Evolutionary conservation across 352 stramenopile genomes (phyloP).

Genomic region (Globisporangium uncinulatum): DNA sequence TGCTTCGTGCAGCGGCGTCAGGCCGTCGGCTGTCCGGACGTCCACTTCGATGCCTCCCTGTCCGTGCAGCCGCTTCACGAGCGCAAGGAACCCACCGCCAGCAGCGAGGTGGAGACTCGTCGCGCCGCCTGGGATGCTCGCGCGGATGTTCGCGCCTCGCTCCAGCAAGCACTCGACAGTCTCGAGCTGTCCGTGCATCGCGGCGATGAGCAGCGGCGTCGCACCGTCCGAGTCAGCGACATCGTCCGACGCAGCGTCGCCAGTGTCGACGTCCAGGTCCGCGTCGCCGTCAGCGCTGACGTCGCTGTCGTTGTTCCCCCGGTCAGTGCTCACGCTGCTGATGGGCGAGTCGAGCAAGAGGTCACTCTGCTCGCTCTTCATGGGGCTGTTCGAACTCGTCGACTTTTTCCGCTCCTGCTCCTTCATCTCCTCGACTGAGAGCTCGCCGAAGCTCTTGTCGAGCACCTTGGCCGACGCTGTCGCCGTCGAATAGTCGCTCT

Average conservation of each 20-base stretch:
- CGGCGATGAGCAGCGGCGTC: slow-evolving; percentile 50
- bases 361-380: slow-evolving; percentile 4
- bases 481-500: slow-evolving; percentile 1
- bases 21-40: slow-evolving; percentile 27
- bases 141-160: slow-evolving; percentile 35
- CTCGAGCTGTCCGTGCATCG: slow-evolving; percentile 55
- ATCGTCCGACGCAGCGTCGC: slow-evolving; percentile 8
- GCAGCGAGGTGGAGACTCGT: slow-evolving; percentile 52
- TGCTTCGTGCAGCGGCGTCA: slow-evolving; percentile 48
- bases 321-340: background rate
- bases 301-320: background rate
- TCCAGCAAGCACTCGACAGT: slow-evolving; percentile 40
- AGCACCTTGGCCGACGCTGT: slow-evolving; percentile 13
- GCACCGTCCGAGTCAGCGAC: slow-evolving; percentile 29
- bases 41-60: slow-evolving; percentile 30
- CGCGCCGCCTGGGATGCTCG: slow-evolving; percentile 32
- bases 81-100: slow-evolving; percentile 30
- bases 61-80: slow-evolving; percentile 36
- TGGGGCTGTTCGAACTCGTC: slow-evolving; percentile 1
- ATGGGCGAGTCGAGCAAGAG: background rate
- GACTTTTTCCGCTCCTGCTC: slow-evolving; percentile 13
- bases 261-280: background rate
- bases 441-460: slow-evolving; percentile 11
- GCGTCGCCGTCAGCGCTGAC: background rate
- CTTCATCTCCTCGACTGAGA: slow-evolving; percentile 17